phyloP scores from a whole-genome alignment of 345 rosid species.

The Eucalyptus fibrosa region DNA sequence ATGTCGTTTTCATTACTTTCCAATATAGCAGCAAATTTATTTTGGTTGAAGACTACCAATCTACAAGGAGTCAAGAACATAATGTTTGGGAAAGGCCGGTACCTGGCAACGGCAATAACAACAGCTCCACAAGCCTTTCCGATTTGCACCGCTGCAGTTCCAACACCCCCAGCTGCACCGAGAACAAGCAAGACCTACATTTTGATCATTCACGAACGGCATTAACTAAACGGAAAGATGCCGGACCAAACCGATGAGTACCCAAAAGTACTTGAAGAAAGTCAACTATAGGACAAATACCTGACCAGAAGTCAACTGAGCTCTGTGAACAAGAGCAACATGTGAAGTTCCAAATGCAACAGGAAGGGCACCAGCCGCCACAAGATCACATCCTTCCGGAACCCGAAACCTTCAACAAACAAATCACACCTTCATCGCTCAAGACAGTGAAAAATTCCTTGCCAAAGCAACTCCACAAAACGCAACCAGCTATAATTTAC shows the following conservation, averaged over 20 bases:
- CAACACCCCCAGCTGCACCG: constrained; percentile 99
- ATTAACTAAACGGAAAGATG: background rate
- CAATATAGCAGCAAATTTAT: background rate
- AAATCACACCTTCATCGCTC: background rate
- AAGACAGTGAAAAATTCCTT: background rate
- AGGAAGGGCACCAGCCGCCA: constrained; percentile 82
- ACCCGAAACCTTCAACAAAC: background rate
- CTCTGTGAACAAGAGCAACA: constrained; percentile 87
- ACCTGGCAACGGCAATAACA: constrained; percentile 91
- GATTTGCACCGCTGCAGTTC: constrained; percentile 85
- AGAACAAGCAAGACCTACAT: constrained; percentile 75
- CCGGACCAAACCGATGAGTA: background rate
- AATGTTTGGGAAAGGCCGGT: background rate
- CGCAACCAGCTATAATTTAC: background rate
- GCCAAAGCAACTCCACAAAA: background rate
- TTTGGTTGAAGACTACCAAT: background rate
- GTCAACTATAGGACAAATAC: constrained; percentile 1
- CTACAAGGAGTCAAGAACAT: background rate
- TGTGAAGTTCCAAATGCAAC: constrained; percentile 96
- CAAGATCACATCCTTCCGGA: constrained; percentile 74
- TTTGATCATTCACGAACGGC: background rate
- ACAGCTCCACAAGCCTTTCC: constrained; percentile 80
- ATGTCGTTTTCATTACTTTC: background rate
- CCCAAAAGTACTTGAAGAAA: background rate
- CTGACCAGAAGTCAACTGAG: constrained; percentile 55